Conservation (phyloP, 148 eudicot genomes). For the Camellia sinensis region DNA sequence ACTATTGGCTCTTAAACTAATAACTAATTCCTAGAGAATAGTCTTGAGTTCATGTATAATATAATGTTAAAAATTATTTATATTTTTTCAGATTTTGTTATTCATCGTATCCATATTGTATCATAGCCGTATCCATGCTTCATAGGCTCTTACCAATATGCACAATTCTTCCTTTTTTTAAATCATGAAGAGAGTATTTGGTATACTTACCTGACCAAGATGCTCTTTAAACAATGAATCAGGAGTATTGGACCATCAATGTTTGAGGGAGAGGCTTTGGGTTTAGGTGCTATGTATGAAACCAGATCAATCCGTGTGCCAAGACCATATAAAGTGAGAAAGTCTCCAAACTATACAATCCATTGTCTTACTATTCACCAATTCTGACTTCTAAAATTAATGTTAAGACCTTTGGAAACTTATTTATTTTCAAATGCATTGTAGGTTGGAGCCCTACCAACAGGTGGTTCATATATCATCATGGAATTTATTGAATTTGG, state of each 20-base stretch:
- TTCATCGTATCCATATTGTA: too few relatives aligned
- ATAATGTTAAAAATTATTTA: too few relatives aligned
- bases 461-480: conserved; percentile 91
- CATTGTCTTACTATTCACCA: not conserved
- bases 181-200: not conserved
- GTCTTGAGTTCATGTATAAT: too few relatives aligned
- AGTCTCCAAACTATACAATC: not conserved
- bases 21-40: too few relatives aligned
- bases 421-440: conserved; percentile 20
- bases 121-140: too few relatives aligned
- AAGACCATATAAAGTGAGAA: conserved; percentile 72
- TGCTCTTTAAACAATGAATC: conserved; percentile 24
- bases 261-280: conserved; percentile 98
- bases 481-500: conserved; percentile 97
- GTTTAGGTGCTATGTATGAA: conserved; percentile 81
- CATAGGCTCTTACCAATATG: not conserved
- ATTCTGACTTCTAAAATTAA: not conserved
- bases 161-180: not conserved
- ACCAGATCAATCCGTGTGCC: conserved; percentile 86
- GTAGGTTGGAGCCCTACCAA: conserved; percentile 78
- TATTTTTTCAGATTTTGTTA: too few relatives aligned
- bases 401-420: conserved; percentile 17
- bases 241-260: conserved; percentile 81
- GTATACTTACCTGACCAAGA: conserved; percentile 15
- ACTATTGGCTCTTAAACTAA: too few relatives aligned